Evolutionary conservation across 306 rosid genomes (phyloP).

Genomic region (Clitoria ternatea): DNA sequence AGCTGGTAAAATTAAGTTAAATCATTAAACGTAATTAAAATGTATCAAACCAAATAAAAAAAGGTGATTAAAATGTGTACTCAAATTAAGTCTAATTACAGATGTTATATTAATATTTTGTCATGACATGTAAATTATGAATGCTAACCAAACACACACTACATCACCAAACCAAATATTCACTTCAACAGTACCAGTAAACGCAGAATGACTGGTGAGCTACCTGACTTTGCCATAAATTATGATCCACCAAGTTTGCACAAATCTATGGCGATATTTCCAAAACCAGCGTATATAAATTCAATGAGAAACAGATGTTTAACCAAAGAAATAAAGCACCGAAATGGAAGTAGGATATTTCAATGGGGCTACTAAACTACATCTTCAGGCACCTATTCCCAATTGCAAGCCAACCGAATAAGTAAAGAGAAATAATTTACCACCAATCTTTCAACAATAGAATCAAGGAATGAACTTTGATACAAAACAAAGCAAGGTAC

Average conservation of each 20-base stretch:
- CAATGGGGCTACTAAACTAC: neutral
- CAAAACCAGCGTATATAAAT: neutral
- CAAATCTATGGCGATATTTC: neutral
- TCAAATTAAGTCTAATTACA: too few species aligned
- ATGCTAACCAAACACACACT: too few species aligned
- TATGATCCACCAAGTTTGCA: neutral
- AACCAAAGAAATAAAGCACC: neutral
- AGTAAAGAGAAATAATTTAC: neutral
- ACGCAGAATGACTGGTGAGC: neutral
- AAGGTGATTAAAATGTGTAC: too few species aligned
- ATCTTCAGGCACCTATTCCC: neutral
- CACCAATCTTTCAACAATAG: neutral
- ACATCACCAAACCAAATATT: neutral
- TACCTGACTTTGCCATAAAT: neutral
- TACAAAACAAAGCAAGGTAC: neutral
- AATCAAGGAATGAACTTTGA: neutral
- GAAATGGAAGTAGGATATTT: neutral
- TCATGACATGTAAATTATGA: too few species aligned
- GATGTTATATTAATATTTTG: too few species aligned
- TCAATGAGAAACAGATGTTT: neutral
- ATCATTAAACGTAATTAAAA: too few species aligned
- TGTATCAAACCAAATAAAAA: too few species aligned
- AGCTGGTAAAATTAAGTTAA: too few species aligned
- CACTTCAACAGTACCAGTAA: neutral
- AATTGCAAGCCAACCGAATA: neutral